phyloP scores from a whole-genome alignment of 2,329 filamentous ascomycete species.

The Ophiobolus disseminans region DNA sequence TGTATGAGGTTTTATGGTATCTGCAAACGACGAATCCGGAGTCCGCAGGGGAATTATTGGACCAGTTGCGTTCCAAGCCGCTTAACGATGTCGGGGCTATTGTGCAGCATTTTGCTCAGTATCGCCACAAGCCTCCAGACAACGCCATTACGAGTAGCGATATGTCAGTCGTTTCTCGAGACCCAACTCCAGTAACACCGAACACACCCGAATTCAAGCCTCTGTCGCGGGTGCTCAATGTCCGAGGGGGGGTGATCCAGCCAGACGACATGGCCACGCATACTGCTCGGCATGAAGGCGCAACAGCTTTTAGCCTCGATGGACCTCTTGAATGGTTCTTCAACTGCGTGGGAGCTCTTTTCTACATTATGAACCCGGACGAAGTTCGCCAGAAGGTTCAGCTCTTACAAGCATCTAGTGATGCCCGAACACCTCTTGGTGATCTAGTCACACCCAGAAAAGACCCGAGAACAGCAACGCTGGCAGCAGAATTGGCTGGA shows the following conservation, averaged over 20 bases:
- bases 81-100: conserved; percentile 12
- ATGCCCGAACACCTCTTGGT: conserved; percentile 7
- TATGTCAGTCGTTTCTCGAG: too few relatives aligned
- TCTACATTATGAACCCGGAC: conserved; percentile 19
- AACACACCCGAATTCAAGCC: conserved; percentile 7
- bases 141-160: too few relatives aligned
- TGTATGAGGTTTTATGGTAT: conserved; percentile 23
- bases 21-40: conserved; percentile 20
- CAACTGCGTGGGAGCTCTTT: conserved; percentile 21
- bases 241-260: too few relatives aligned
- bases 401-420: conserved; percentile 6
- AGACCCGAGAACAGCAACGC: conserved; percentile 5
- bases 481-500: conserved; percentile 22
- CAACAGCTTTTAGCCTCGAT: conserved; percentile 10
- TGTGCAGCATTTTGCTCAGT: conserved; percentile 8
- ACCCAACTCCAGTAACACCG: conserved; percentile 1
- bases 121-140: neutral
- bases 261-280: neutral
- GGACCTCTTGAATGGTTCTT: conserved; percentile 17
- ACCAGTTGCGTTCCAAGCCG: conserved; percentile 6
- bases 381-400: conserved; percentile 10
- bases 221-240: too few relatives aligned
- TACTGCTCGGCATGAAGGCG: conserved; percentile 1
- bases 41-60: conserved; percentile 15
- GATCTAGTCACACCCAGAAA: conserved; percentile 9